Evolutionary conservation across 331 rosid species (phyloP), one percentile per base, ranked within the genome.

Genomic region (Rhamnella rubrinervis): DNA sequence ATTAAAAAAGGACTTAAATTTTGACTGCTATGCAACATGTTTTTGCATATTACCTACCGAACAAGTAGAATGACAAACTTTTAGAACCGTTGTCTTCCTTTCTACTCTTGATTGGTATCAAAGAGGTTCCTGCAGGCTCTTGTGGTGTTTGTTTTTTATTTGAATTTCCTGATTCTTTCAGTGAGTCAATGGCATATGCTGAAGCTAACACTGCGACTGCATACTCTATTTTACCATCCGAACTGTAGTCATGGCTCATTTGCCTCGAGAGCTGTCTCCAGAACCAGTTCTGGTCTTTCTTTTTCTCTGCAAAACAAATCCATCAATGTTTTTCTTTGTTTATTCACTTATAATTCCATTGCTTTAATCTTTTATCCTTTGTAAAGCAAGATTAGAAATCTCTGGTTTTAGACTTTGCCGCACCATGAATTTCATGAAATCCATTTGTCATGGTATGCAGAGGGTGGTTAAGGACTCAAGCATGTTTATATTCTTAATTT

Each of bases 191-290:
- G 46, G 96, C 92, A 31, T 65, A 81, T 57, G 85, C 84, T 17
- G 92, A 88, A 60, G 99, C 97, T 65, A 96, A 97, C 25, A 89
- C 83, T 14, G 96, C 93, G 12, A 84, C 66, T 18, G 73, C 87
- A 40, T 73, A 83, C 52, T 87, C 96, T 8, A 61, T 63, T 23
- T 67, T 86, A 39, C 14, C 49, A 44, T 10, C 68, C 44, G 88
- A 67, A 26, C 85, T 88, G 62, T 79, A 67, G 47, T 85, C 89
- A 47, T 23, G 59, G 77, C 77, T 83, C 84, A 62, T 83, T 77
- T 78, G 70, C 65, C 79, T 71, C 18, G 70, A 35, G 35, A 83
- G 67, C 67, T 16, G 86, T 60, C 86, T 84, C 71, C 61, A 80
- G n/a, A 87, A 74, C 99, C 99, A 95, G 71, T 68, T 82, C 69